Evolutionary conservation across 805 yeast genomes (phyloP), one percentile per base, ranked within the genome.

Genomic region (Teunomyces cretensis): DNA sequence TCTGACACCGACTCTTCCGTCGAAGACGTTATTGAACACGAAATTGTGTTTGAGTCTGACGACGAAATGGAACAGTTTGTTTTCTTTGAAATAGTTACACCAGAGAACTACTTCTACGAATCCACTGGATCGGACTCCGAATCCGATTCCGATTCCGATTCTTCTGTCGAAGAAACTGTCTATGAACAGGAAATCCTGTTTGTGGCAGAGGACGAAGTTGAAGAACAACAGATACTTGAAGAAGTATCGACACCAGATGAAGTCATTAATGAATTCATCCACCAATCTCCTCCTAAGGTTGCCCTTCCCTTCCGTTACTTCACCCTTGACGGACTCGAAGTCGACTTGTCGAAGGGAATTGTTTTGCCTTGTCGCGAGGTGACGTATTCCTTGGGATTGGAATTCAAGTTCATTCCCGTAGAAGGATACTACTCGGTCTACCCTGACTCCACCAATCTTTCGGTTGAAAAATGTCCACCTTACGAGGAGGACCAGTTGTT

Each of bases 301-400:
- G 33, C 33, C n/a, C 15, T 15, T 31, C 12, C 33, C n/a, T 31
- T 13, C 16, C 33, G 33, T 13, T 31, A 31, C 33, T 31, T 31
- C 16, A 31, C 33, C 9, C 11, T 11, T 13, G 33, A 31, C 33
- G 33, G 16, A 14, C 16, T 13, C 6, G 28, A 12, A 19, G 38
- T 35, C 11, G 38, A 35, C 9, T 35, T 35, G 12, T 12, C 28
- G 12, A 22, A 35, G 7, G 38, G 38, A n/a, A 35, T 35, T 9
- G n/a, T 35, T 35, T 9, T 35, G 22, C 27, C 26, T 8, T 12
- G 24, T 35, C 12, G 12, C 3, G 27, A 35, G 6, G 16, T 35
- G 5, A 35, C 38, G 14, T 35, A 35, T 13, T 35, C 38, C 27
- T 19, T 35, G 16, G 38, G 38, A 13, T n/a, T 19, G 28, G 38